Conservation (phyloP, 441 rosid species). For the Arabidopsis lyrata region DNA sequence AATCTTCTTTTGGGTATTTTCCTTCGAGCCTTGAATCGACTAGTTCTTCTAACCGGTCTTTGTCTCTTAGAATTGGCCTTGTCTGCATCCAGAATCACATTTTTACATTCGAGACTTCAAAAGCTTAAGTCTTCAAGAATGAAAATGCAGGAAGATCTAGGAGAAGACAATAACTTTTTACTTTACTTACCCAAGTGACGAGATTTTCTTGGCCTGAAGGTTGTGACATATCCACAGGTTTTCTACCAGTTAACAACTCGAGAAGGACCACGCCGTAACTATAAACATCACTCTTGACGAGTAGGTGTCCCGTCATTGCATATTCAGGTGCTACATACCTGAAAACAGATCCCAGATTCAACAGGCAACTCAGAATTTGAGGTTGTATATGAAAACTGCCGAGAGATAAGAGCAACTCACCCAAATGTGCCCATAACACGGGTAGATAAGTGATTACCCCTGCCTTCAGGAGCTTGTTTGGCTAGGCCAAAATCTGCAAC, state of each 20-base stretch:
- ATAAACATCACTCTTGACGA: slow-evolving; percentile 95
- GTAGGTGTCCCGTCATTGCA: slow-evolving; percentile 97
- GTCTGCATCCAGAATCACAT: slow-evolving; percentile 57
- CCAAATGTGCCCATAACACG: slow-evolving; percentile 99
- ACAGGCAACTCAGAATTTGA: slow-evolving; percentile 10
- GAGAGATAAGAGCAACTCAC: slow-evolving; percentile 52
- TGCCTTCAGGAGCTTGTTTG: slow-evolving; percentile 98
- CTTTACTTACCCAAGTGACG: slow-evolving; percentile 83
- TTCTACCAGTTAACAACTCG: slow-evolving; percentile 89
- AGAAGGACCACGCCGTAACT: slow-evolving; percentile 97
- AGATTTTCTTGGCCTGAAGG: slow-evolving; percentile 97
- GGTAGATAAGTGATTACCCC: slow-evolving; percentile 86
- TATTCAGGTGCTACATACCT: slow-evolving; percentile 99
- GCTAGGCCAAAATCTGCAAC: slow-evolving; percentile 98
- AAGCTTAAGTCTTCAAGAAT: slow-evolving; percentile 17
- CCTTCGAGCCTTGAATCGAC: slow-evolving; percentile 80
- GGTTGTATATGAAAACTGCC: not conserved
- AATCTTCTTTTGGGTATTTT: slow-evolving; percentile 93
- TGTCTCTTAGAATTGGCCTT: slow-evolving; percentile 93
- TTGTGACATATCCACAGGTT: slow-evolving; percentile 96
- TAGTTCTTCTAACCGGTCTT: slow-evolving; percentile 88
- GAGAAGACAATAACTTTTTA: not conserved
- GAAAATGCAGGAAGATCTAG: not conserved
- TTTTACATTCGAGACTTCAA: not conserved
- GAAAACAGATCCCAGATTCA: slow-evolving; percentile 24